Conservation (phyloP, 768 basidiomycete species). For the Psilocybe cubensis region DNA sequence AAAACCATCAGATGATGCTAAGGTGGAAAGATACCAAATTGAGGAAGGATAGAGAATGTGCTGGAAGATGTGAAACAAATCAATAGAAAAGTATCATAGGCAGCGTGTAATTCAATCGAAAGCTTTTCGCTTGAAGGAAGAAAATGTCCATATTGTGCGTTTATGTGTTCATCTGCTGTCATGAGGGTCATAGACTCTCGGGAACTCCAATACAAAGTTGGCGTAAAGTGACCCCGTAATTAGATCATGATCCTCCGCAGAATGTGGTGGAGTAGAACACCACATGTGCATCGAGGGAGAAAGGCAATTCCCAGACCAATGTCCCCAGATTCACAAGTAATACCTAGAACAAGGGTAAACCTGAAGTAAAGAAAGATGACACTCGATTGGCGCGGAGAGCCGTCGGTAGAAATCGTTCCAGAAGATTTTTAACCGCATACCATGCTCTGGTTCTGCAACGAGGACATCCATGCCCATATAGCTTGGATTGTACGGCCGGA, state of each 20-base stretch:
- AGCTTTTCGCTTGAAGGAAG: not conserved
- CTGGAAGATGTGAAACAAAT: slow-evolving; percentile 3
- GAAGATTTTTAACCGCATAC: not conserved
- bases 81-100: slow-evolving; percentile 4
- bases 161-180: slow-evolving; percentile 1
- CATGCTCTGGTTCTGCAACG: not conserved
- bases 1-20: slow-evolving; percentile 25
- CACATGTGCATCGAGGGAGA: not conserved
- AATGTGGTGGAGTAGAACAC: not conserved
- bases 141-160: not conserved
- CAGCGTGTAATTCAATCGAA: not conserved
- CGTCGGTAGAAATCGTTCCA: not conserved
- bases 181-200: not conserved
- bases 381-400: not conserved
- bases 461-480: not conserved
- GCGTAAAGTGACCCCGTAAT: too few species aligned
- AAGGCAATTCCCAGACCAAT: not conserved
- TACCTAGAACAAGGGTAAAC: not conserved
- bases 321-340: not conserved
- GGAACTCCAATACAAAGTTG: not conserved
- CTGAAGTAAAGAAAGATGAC: not conserved
- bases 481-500: not conserved
- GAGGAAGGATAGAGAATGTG: slow-evolving; percentile 2
- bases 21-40: slow-evolving; percentile 14
- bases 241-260: not conserved